phyloP scores from a whole-genome alignment of 2,329 filamentous ascomycete species.

The Daldinia sp. region DNA sequence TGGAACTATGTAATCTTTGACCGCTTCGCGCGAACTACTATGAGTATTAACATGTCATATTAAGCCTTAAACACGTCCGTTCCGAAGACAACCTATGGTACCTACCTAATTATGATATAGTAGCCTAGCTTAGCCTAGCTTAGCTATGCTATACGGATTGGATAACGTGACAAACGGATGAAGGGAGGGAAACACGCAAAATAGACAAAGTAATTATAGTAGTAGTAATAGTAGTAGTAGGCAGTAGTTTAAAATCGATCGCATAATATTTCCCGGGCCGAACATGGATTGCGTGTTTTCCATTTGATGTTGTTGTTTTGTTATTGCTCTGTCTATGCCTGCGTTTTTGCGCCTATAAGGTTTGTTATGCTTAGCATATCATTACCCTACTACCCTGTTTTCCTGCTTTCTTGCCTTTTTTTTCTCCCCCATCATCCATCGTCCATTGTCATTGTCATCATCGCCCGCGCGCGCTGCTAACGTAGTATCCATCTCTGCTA shows the following conservation, averaged over 20 bases:
- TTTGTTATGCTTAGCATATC: not conserved
- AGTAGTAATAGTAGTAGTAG: no score
- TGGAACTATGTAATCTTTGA: constrained; percentile 4
- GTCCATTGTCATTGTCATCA: not conserved
- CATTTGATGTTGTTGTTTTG: not conserved
- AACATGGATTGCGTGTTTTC: not conserved
- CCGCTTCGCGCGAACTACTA: not conserved
- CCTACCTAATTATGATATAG: not conserved
- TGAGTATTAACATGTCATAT: not conserved
- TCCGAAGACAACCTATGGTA: not conserved
- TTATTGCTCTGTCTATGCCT: not conserved
- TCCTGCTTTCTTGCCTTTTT: not conserved
- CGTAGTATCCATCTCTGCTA: not conserved
- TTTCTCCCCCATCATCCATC: not conserved
- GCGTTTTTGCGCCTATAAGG: not conserved
- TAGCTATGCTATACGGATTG: not conserved
- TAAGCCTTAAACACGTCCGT: not conserved
- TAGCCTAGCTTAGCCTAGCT: not conserved
- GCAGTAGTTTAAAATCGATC: constrained; percentile 3
- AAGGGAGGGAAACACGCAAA: no score
- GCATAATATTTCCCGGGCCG: not conserved
- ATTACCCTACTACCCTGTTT: not conserved
- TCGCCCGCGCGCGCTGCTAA: not conserved
- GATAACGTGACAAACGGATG: no score
- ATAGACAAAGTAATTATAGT: no score